phyloP scores from a whole-genome alignment of 257 asterid genomes.

The Primulina eburnea region DNA sequence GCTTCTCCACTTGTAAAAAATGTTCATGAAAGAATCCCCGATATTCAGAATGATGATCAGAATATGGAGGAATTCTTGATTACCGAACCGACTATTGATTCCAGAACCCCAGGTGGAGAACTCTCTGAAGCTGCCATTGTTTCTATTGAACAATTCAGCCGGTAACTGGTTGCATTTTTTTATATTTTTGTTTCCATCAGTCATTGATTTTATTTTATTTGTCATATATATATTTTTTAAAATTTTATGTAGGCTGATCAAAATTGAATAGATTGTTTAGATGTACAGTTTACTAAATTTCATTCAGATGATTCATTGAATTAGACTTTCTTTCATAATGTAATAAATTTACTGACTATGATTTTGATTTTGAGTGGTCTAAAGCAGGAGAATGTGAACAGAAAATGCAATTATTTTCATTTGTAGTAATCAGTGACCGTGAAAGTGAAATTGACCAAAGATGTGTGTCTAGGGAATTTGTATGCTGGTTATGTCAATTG shows the following conservation, averaged over 20 bases:
- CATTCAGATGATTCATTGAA: constrained; percentile 4
- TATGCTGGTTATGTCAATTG: constrained; percentile 2
- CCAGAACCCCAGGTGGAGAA: constrained; percentile 63
- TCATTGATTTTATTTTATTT: neutral
- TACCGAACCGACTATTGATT: constrained; percentile 70
- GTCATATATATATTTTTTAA: neutral
- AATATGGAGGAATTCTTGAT: constrained; percentile 62
- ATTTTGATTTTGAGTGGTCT: constrained; percentile 5
- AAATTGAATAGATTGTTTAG: neutral
- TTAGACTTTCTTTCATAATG: neutral
- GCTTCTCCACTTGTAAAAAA: constrained; percentile 75
- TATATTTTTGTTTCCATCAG: neutral
- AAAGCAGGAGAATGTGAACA: neutral
- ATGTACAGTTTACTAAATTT: neutral
- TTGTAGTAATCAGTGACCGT: neutral
- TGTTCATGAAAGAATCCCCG: constrained; percentile 53
- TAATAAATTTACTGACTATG: neutral
- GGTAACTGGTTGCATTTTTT: constrained; percentile 38
- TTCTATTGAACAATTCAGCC: constrained; percentile 95
- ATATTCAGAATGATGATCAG: constrained; percentile 37
- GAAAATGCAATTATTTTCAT: neutral
- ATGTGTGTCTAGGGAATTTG: constrained; percentile 5
- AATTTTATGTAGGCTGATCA: neutral
- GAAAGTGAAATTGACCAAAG: neutral
- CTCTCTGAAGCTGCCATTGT: constrained; percentile 82